Evolutionary conservation across 2,329 filamentous ascomycete species (phyloP).

Genomic region (Colletotrichum lupini): DNA sequence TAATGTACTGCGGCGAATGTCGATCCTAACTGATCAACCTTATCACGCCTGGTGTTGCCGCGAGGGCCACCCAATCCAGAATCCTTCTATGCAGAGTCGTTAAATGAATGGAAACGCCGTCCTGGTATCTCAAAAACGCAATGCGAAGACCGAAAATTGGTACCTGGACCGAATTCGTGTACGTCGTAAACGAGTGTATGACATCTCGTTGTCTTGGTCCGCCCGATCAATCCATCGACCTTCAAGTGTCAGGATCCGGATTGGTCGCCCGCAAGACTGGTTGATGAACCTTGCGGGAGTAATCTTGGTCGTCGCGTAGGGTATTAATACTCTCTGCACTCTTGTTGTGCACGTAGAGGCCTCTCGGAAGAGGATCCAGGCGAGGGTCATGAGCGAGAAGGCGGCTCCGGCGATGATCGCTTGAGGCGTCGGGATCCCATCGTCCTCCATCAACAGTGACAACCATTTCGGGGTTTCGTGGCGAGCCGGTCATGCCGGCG

Average conservation of each 20-base stretch:
- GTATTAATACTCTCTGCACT: slow-evolving; percentile 74
- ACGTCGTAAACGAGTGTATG: slow-evolving; percentile 35
- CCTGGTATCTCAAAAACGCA: slow-evolving; percentile 40
- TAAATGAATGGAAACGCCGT: slow-evolving; percentile 37
- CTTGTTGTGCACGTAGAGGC: slow-evolving; percentile 67
- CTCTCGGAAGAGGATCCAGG: slow-evolving; percentile 69
- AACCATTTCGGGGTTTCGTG: slow-evolving; percentile 56
- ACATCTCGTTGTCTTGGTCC: slow-evolving; percentile 16
- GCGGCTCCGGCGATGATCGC: slow-evolving; percentile 53
- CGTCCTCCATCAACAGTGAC: slow-evolving; percentile 41
- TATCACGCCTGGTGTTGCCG: neutral
- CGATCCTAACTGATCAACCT: neutral
- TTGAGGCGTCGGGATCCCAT: slow-evolving; percentile 29
- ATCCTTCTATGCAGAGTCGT: slow-evolving; percentile 6
- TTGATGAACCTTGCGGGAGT: slow-evolving; percentile 68
- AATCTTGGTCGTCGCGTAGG: slow-evolving; percentile 73
- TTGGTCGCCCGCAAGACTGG: slow-evolving; percentile 72
- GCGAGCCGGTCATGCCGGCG: slow-evolving; percentile 57
- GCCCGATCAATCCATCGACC: neutral
- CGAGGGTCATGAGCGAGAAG: slow-evolving; percentile 71
- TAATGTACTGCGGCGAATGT: slow-evolving; percentile 12
- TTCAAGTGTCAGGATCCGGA: slow-evolving; percentile 61
- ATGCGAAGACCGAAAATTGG: slow-evolving; percentile 34
- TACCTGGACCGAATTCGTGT: slow-evolving; percentile 35
- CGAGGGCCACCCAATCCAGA: slow-evolving; percentile 13